Percentiles rank a stretch among this genome's conserved stretches.
phyloP scores from a whole-genome alignment of 768 basidiomycete genomes.

The Infundibulicybe gibba region DNA sequence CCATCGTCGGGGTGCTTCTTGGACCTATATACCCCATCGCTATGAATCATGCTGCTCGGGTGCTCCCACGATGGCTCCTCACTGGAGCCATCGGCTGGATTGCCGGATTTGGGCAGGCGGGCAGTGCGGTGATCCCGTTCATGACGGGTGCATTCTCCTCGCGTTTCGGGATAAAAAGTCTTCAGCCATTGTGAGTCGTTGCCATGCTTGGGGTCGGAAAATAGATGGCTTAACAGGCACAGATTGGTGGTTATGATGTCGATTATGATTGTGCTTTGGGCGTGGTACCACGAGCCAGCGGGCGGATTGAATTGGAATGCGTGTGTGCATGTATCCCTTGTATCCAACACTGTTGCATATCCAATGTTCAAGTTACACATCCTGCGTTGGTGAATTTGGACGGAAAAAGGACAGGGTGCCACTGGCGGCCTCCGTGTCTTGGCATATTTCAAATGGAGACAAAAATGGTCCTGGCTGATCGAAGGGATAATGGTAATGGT shows the following conservation, averaged over 20 bases:
- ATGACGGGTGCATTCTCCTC: conserved; percentile 42
- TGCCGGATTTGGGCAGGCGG: conserved; percentile 46
- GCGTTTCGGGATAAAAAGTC: conserved; percentile 34
- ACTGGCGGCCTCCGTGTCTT: too few relatives aligned
- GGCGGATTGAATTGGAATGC: too few relatives aligned
- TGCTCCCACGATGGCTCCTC: conserved; percentile 55
- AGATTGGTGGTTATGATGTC: conserved; percentile 63
- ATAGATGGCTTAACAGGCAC: background rate
- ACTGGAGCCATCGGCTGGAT: conserved; percentile 45
- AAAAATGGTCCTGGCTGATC: too few relatives aligned
- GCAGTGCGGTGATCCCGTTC: conserved; percentile 49
- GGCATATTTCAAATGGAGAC: too few relatives aligned
- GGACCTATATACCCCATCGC: conserved; percentile 55
- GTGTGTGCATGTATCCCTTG: too few relatives aligned
- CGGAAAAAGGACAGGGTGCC: too few relatives aligned
- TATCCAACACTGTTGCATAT: too few relatives aligned
- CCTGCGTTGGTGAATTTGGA: too few relatives aligned
- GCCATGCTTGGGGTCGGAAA: background rate
- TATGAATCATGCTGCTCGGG: conserved; percentile 49
- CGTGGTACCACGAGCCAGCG: conserved; percentile 33
- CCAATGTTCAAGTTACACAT: too few relatives aligned
- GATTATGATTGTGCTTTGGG: conserved; percentile 54
- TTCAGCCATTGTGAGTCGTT: conserved; percentile 46
- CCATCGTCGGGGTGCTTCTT: conserved; percentile 46
- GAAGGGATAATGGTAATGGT: too few relatives aligned